These are phyloP conservation scores for Thoreauomyces humboldtii DNA, from an alignment of 192 early-diverging fungal species.

Conservation along the genomic window DNA sequence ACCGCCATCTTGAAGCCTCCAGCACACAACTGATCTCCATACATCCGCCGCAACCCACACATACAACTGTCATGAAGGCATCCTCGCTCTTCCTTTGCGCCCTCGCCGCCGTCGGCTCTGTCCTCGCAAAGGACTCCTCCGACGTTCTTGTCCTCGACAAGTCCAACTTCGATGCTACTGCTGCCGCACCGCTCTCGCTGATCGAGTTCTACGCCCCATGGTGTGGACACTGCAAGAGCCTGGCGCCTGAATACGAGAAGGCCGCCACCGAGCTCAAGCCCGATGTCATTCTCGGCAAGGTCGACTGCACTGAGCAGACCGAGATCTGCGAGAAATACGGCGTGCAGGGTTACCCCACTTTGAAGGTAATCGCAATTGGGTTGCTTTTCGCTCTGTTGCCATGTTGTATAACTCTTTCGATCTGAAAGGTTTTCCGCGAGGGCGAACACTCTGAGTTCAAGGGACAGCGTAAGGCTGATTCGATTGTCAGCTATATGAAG, in stretches of 20 bases:
- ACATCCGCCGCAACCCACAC: too few relatives aligned
- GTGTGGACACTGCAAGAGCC: constrained; percentile 87
- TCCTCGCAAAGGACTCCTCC: constrained; percentile 27
- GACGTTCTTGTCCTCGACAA: constrained; percentile 51
- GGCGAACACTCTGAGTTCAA: constrained; percentile 74
- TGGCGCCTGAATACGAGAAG: constrained; percentile 91
- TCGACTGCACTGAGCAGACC: constrained; percentile 91
- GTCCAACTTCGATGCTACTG: constrained; percentile 60
- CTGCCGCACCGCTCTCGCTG: constrained; percentile 69
- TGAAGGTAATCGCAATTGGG: too few relatives aligned
- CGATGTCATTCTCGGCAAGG: constrained; percentile 82
- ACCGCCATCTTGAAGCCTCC: too few relatives aligned
- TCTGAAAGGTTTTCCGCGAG: constrained; percentile 73
- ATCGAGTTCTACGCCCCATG: constrained; percentile 97
- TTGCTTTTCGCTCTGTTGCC: too few relatives aligned
- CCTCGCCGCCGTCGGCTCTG: constrained; percentile 20
- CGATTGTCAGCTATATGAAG: constrained; percentile 90
- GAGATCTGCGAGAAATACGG: constrained; percentile 79
- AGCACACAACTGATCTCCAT: too few relatives aligned
- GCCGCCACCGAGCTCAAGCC: constrained; percentile 86
- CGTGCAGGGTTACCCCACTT: constrained; percentile 87
- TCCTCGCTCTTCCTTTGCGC: not conserved
- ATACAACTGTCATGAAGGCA: constrained; percentile 10
- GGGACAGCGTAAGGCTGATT: constrained; percentile 82
- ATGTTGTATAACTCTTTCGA: too few relatives aligned